Evolutionary conservation across 2,329 filamentous ascomycete species (phyloP), one percentile per base, ranked within the genome.

Genomic region (Neopestalotiopsis clavispora): DNA sequence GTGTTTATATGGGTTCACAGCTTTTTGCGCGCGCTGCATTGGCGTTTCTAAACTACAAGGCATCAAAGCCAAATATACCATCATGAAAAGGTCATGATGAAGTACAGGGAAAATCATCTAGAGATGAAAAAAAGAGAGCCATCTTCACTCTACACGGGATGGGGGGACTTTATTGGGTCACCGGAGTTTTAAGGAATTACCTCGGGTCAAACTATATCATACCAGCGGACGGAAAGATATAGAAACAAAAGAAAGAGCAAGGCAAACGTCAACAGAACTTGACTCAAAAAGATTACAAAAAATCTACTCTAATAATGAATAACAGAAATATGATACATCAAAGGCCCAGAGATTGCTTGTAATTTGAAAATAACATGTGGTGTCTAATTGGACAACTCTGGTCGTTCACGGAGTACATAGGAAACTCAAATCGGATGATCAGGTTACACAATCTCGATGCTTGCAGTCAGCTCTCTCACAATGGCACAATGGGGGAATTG

Each of bases 371-470:
- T 28, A 28, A 28, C 23, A 28, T 28, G 3, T 28, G 23, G 23
- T 28, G 23, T 28, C 23, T 28, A 28, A 28, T 4, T 28, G 23
- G 23, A 28, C 23, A 28, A 28, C 23, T 28, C 23, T 28, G 23
- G 23, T 28, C 23, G 23, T 28, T 28, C 23, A 28, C 23, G 23
- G 23, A 28, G 23, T 28, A 28, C 23, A 28, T 28, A 28, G 23
- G 23, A 28, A 28, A 28, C 23, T 28, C 23, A 28, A 38, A 38
- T 38, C 34, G 34, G 34, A 10, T 38, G 45, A 17, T 52, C 7
- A 20, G 45, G 45, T 52, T 52, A 52, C 45, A 52, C 45, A 52
- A 52, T 52, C 45, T 52, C 45, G 45, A 52, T 52, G 45, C 45
- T 23, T 23, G n/a, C 45, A 17, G n/a, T 52, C 17, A 20, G 45